phyloP scores from a whole-genome alignment of 331 rosid species.

The Prunus yedoensis region DNA sequence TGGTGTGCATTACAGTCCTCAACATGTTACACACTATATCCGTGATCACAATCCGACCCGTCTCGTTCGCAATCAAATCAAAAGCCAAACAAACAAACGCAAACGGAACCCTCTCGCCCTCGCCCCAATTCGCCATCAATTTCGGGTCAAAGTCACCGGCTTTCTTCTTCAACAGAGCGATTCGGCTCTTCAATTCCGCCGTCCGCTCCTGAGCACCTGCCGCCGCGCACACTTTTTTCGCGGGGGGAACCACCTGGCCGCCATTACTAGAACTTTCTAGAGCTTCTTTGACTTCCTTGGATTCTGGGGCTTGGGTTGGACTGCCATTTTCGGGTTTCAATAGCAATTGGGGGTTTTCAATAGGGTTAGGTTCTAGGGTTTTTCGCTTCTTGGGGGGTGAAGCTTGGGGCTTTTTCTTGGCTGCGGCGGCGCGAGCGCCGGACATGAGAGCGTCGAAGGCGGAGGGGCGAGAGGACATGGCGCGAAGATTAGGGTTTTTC shows the following conservation, averaged over 20 bases:
- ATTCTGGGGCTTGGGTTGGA: background rate
- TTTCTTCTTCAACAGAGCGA: slow-evolving; percentile 52
- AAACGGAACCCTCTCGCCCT: slow-evolving; percentile 69
- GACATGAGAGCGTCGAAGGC: slow-evolving; percentile 88
- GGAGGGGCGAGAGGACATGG: slow-evolving; percentile 59
- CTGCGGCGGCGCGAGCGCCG: slow-evolving; percentile 76
- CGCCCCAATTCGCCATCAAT: slow-evolving; percentile 52
- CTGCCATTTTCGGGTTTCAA: background rate
- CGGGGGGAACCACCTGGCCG: background rate
- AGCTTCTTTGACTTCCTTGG: slow-evolving; percentile 8
- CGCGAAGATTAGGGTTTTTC: slow-evolving; percentile 20
- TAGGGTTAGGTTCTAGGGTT: slow-evolving; percentile 30
- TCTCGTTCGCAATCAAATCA: slow-evolving; percentile 52
- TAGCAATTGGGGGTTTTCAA: slow-evolving; percentile 8
- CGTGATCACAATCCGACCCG: slow-evolving; percentile 67
- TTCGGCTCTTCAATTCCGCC: slow-evolving; percentile 48
- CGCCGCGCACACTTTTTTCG: slow-evolving; percentile 31
- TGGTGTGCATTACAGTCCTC: slow-evolving; percentile 67
- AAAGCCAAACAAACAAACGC: slow-evolving; percentile 59
- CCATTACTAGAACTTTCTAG: background rate
- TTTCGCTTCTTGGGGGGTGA: slow-evolving; percentile 60
- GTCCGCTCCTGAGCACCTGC: slow-evolving; percentile 31
- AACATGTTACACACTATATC: slow-evolving; percentile 79
- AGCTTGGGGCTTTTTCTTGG: slow-evolving; percentile 46
- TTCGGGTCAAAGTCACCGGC: slow-evolving; percentile 58